Evolutionary conservation across 768 basidiomycete genomes (phyloP), one percentile per base, ranked within the genome.

Genomic region (Candolleomyces aberdarensis): DNA sequence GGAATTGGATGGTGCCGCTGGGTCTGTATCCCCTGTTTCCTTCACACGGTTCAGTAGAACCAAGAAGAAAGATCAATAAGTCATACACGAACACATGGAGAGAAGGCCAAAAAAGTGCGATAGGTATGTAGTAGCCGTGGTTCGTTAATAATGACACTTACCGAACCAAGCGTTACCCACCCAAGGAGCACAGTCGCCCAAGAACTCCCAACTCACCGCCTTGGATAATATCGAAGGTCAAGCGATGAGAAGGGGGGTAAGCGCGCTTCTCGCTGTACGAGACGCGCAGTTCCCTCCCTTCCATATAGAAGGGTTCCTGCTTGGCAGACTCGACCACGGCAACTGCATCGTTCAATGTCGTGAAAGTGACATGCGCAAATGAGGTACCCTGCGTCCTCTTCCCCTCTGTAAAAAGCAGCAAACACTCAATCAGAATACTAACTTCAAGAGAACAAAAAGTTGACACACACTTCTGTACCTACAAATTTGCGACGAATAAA

Each of bases 271-370:
- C 19, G 15, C 17, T 14, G 20, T 26, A 54, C 41, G 36, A 17
- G 31, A 60, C 44, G 4, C 43, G 20, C 3, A 61, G n/a, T 20
- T 39, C 10, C 15, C 60, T 55, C 3, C 56, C 56, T 20, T 56
- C 60, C 47, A 50, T 36, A 7, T 36, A 47, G 55, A 57, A 61
- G 10, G 60, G 60, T 48, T 61, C 60, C 22, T 50, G 31, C 48
- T 49, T 43, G 55, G 46, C 56, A 47, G 55, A 57, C 49, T 61
- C 55, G 20, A 61, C 46, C 17, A 61, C 32, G 19, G 60, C 36
- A 36, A 29, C 26, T 15, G 60, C 60, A 14, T 61, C 56, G 5
- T 31, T 19, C 3, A 46, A 5, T 32, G 32, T 32, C 22, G 19
- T n/a, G 29, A 61, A 56, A 13, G 47, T 57, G 40, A 61, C 55